These are phyloP conservation scores for Nyssa sinensis DNA, from an alignment of 148 eudicot species.

Conservation along the genomic window DNA sequence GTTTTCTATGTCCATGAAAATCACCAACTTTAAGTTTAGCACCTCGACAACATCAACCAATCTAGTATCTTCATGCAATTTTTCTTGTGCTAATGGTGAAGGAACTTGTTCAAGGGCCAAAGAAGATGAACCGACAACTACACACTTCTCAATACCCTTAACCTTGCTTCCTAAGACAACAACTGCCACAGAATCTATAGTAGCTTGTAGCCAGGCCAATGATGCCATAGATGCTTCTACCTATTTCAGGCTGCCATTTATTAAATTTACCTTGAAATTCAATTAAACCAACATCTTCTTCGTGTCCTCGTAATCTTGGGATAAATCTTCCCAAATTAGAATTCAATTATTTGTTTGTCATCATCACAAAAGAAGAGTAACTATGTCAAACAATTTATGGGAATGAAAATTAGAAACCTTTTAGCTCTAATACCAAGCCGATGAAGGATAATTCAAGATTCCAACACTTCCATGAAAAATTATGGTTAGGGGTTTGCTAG, in stretches of 20 bases:
- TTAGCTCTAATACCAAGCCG: neutral
- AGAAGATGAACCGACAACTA: neutral
- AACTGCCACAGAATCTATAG: neutral
- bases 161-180: neutral
- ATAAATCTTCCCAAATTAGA: too few species aligned
- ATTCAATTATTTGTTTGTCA: neutral
- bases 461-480: neutral
- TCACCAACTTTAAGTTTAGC: neutral
- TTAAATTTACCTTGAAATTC: neutral
- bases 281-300: neutral
- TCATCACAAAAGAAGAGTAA: neutral
- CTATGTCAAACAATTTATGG: neutral
- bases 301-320: neutral
- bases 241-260: neutral
- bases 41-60: neutral
- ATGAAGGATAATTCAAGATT: neutral
- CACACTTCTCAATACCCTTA: neutral
- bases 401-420: neutral
- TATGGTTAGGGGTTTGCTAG: neutral
- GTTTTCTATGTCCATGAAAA: too few species aligned
- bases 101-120: neutral
- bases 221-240: neutral
- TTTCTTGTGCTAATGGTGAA: neutral
- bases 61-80: neutral
- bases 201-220: neutral